These are phyloP conservation scores for Harringtonia lauricola DNA, from an alignment of 2,329 filamentous ascomycete species.

Conservation along the genomic window DNA sequence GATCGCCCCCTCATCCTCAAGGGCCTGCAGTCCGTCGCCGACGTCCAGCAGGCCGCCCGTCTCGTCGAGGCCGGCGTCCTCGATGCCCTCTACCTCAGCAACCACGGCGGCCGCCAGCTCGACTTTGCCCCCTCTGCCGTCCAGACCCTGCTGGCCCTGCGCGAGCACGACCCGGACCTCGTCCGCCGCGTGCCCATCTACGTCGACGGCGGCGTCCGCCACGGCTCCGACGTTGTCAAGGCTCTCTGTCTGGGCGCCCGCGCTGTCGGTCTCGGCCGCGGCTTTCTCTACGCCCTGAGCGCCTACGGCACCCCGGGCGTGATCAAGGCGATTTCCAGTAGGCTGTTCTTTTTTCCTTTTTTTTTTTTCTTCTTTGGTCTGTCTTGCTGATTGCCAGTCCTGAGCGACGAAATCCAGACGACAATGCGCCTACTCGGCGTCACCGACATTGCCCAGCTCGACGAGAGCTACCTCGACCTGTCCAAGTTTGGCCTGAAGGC, in stretches of 20 bases:
- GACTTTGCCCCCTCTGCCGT: conserved; percentile 32
- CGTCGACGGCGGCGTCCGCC: conserved; percentile 33
- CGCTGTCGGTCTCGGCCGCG: conserved; percentile 35
- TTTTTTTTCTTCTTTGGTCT: background rate
- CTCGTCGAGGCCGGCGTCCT: conserved; percentile 20
- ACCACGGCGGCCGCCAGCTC: conserved; percentile 40
- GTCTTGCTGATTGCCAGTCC: conserved; percentile 2
- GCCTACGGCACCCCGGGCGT: conserved; percentile 22
- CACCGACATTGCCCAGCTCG: conserved; percentile 1
- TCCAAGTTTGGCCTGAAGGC: background rate
- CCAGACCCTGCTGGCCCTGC: conserved; percentile 33
- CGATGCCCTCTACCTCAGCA: conserved; percentile 35
- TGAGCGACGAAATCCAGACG: conserved; percentile 9
- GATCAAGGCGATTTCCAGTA: conserved; percentile 20
- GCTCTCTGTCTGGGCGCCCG: conserved; percentile 33
- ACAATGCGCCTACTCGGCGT: conserved; percentile 7
- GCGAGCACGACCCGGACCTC: conserved; percentile 28
- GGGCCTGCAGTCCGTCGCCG: conserved; percentile 20
- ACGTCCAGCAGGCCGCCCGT: conserved; percentile 24
- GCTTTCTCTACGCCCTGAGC: conserved; percentile 43
- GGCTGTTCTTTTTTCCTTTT: conserved; percentile 8
- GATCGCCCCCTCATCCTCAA: conserved; percentile 19
- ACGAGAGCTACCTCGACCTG: conserved; percentile 4
- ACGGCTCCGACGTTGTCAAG: conserved; percentile 36
- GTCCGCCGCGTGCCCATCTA: conserved; percentile 31